Evolutionary conservation across 192 early-diverging fungal species (phyloP).

Genomic region (Coemansia sp.): DNA sequence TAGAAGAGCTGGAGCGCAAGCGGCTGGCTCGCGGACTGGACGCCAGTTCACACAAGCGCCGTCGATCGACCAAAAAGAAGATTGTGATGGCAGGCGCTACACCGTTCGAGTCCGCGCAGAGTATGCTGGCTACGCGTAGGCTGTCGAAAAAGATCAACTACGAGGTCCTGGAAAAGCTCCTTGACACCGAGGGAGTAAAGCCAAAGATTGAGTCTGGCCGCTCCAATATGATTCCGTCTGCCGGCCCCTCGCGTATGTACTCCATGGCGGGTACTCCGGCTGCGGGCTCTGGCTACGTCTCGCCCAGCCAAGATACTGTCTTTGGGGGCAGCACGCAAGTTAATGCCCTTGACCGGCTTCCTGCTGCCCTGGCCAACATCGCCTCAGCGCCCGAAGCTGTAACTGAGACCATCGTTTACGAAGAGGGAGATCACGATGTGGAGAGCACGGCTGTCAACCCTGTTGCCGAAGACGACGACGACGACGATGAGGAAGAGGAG

Average conservation of each 20-base stretch:
- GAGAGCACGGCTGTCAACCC: slow-evolving; percentile 42
- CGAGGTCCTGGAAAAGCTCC: slow-evolving; percentile 71
- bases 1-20: slow-evolving; percentile 63
- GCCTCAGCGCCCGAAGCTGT: slow-evolving; percentile 9
- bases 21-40: slow-evolving; percentile 36
- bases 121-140: slow-evolving; percentile 69
- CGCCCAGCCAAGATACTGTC: slow-evolving; percentile 26
- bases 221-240: slow-evolving; percentile 56
- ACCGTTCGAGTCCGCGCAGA: slow-evolving; percentile 78
- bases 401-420: slow-evolving; percentile 29
- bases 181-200: slow-evolving; percentile 55
- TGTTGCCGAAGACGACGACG: slow-evolving; percentile 48
- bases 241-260: slow-evolving; percentile 51
- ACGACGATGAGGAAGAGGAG: slow-evolving; percentile 56
- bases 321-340: slow-evolving; percentile 26
- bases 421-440: slow-evolving; percentile 55
- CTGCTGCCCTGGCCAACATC: slow-evolving; percentile 32
- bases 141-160: slow-evolving; percentile 95
- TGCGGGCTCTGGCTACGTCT: slow-evolving; percentile 26
- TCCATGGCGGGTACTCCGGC: slow-evolving; percentile 29
- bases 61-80: slow-evolving; percentile 35
- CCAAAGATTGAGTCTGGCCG: slow-evolving; percentile 27
- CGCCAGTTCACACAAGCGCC: slow-evolving; percentile 24
- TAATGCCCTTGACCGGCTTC: slow-evolving; percentile 37
- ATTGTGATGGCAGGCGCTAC: slow-evolving; percentile 53